These are phyloP conservation scores for Pestalotiopsis sp. DNA, from an alignment of 2,329 filamentous ascomycete genomes.

Conservation along the genomic window DNA sequence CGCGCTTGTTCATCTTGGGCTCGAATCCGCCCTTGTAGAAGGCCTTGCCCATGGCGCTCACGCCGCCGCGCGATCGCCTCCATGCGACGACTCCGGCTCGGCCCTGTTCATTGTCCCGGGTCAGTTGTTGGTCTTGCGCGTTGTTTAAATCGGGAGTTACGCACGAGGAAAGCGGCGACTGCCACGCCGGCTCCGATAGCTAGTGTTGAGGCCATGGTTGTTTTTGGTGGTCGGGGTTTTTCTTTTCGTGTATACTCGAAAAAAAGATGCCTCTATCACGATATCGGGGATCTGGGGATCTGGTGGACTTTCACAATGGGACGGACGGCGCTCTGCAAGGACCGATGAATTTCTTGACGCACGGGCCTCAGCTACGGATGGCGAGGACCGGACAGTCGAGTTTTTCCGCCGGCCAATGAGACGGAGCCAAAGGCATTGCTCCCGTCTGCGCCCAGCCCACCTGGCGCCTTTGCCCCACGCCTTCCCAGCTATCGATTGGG, in stretches of 20 bases:
- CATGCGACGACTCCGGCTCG: constrained; percentile 90
- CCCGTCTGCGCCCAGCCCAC: not conserved
- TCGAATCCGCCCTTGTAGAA: constrained; percentile 99
- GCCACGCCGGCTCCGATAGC: constrained; percentile 51
- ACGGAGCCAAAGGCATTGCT: not conserved
- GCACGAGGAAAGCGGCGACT: constrained; percentile 55
- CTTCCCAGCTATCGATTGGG: not conserved
- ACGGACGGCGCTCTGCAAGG: not conserved
- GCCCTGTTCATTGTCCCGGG: constrained; percentile 58
- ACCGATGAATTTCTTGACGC: constrained; percentile 17
- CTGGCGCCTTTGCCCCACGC: not conserved
- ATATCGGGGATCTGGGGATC: not conserved
- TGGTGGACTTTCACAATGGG: not conserved
- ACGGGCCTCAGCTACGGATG: not conserved
- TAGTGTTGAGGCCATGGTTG: constrained; percentile 59
- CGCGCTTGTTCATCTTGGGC: constrained; percentile 87
- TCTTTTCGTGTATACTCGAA: not conserved
- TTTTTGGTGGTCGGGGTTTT: constrained; percentile 4
- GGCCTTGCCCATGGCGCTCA: constrained; percentile 81
- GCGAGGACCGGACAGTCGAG: constrained; percentile 15
- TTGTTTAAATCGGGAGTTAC: constrained; percentile 17
- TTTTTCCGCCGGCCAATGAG: constrained; percentile 15
- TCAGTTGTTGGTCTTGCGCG: constrained; percentile 4
- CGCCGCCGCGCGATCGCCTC: constrained; percentile 76
- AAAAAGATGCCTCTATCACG: not conserved